Conservation (phyloP, 2,329 filamentous ascomycete species). For the Cordyceps cateniannulata region DNA sequence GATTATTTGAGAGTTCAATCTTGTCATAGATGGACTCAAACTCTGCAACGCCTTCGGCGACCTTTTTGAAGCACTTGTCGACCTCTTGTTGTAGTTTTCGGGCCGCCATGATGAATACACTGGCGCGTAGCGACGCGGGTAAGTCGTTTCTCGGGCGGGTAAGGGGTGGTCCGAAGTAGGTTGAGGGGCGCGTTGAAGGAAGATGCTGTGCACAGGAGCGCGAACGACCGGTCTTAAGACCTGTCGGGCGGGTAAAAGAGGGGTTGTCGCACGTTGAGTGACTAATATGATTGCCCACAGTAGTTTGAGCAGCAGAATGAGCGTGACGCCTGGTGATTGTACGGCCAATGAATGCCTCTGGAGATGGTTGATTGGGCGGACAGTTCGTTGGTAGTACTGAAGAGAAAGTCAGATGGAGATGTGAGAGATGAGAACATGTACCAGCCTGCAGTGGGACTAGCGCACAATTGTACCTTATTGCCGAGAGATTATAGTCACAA, state of each 20-base stretch:
- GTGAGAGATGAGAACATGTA: conserved; percentile 6
- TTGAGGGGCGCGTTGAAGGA: neutral
- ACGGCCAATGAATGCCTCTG: neutral
- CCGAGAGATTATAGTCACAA: neutral
- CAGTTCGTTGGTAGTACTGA: neutral
- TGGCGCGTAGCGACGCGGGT: neutral
- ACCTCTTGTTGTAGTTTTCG: conserved; percentile 97
- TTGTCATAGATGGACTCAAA: conserved; percentile 98
- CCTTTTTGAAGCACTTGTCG: conserved; percentile 99
- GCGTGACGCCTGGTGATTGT: neutral
- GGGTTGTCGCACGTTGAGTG: conserved; percentile 6
- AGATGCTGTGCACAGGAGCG: conserved; percentile 4
- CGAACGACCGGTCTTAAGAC: neutral
- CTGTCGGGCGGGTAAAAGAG: neutral
- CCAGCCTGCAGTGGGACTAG: conserved; percentile 9
- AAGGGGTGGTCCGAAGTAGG: conserved; percentile 5
- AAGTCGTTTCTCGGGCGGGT: neutral
- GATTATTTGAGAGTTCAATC: conserved; percentile 86
- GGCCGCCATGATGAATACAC: conserved; percentile 66
- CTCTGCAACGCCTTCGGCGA: conserved; percentile 81
- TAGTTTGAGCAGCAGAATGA: conserved; percentile 8
- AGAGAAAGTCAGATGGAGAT: conserved; percentile 8
- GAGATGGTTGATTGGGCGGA: conserved; percentile 6
- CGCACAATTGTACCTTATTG: neutral
- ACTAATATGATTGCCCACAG: conserved; percentile 1